These are phyloP conservation scores for Dovyalis caffra DNA, from an alignment of 345 rosid species.

Conservation along the genomic window DNA sequence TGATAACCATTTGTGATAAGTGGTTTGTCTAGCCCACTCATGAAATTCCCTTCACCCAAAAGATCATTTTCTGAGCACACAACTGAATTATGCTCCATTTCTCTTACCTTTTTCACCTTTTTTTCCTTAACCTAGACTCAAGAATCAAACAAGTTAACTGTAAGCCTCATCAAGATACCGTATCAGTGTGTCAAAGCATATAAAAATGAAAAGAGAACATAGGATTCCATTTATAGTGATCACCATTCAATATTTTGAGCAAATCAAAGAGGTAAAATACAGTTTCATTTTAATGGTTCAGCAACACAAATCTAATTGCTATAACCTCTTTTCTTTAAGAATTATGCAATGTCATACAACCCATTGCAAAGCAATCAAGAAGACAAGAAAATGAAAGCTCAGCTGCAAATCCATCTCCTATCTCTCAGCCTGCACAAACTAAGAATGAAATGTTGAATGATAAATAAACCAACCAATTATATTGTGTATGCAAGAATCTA, in stretches of 20 bases:
- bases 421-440: not conserved
- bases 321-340: not conserved
- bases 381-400: not conserved
- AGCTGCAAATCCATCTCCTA: not conserved
- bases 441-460: not conserved
- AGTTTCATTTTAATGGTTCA: not conserved
- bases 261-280: not conserved
- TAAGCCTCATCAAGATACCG: constrained; percentile 3
- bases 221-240: not conserved
- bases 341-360: not conserved
- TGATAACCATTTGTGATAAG: constrained; percentile 37
- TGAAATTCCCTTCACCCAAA: constrained; percentile 53
- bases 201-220: not conserved
- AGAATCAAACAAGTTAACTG: constrained; percentile 11
- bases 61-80: constrained; percentile 55
- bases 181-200: not conserved
- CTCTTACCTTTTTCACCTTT: constrained; percentile 49
- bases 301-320: not conserved
- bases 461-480: too few relatives aligned
- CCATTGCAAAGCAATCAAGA: not conserved
- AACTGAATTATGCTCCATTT: constrained; percentile 32
- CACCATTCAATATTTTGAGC: not conserved
- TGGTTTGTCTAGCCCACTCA: constrained; percentile 30
- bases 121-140: constrained; percentile 48
- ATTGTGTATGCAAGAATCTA: too few relatives aligned